Conservation (phyloP, 106 monocot genomes). For the Ottelia alismoides region DNA sequence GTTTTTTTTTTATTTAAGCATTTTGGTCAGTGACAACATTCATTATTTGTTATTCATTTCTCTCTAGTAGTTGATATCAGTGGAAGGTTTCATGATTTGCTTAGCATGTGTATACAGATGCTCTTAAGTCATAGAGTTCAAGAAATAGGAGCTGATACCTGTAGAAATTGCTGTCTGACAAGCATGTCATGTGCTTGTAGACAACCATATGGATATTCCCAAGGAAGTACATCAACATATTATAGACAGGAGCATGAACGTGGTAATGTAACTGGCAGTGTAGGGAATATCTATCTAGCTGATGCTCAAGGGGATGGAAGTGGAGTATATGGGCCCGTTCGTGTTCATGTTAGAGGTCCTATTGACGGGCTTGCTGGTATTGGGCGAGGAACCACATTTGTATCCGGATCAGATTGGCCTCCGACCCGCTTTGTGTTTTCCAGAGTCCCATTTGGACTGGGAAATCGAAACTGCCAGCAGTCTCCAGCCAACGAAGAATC, state of each 20-base stretch:
- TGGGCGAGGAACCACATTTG: constrained; percentile 73
- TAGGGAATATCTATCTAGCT: constrained; percentile 55
- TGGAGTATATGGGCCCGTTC: constrained; percentile 47
- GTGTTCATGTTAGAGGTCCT: constrained; percentile 70
- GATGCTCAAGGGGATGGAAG: constrained; percentile 74
- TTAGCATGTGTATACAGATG: constrained; percentile 51
- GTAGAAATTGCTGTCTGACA: constrained; percentile 78
- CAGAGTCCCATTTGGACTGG: constrained; percentile 71
- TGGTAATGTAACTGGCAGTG: constrained; percentile 25
- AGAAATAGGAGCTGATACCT: constrained; percentile 73
- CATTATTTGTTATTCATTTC: too few species aligned
- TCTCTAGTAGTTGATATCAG: too few species aligned
- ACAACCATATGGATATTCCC: constrained; percentile 59
- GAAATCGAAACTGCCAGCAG: constrained; percentile 75
- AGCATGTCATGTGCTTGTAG: constrained; percentile 70
- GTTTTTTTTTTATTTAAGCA: too few species aligned
- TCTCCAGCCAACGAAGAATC: constrained; percentile 67
- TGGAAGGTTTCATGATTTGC: too few species aligned
- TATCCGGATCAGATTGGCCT: constrained; percentile 62
- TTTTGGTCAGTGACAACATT: too few species aligned
- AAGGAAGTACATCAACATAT: constrained; percentile 30
- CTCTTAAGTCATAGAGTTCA: constrained; percentile 87
- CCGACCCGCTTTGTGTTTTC: constrained; percentile 94
- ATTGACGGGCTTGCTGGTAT: constrained; percentile 97
- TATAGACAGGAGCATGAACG: constrained; percentile 68